phyloP scores from a whole-genome alignment of 805 yeast species.

The Hanseniaspora pseudoguilliermondii region DNA sequence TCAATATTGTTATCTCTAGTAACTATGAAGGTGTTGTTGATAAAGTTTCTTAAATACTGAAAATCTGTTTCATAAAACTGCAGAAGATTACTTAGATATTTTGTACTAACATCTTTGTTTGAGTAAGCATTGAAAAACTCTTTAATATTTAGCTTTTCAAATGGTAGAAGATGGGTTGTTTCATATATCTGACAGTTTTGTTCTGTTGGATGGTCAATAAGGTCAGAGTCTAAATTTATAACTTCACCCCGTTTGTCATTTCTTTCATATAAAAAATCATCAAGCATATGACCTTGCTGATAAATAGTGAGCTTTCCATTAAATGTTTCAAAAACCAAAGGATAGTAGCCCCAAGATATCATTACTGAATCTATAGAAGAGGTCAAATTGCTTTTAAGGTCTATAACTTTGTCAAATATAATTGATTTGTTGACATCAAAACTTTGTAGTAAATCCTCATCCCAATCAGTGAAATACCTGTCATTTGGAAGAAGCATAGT shows the following conservation, averaged over 20 bases:
- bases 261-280: not conserved
- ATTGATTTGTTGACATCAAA: slow-evolving; percentile 23
- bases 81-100: slow-evolving; percentile 3
- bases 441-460: not conserved
- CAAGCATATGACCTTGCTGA: not conserved
- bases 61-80: slow-evolving; percentile 13
- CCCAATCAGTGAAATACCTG: slow-evolving; percentile 9
- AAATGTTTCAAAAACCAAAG: slow-evolving; percentile 17
- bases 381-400: not conserved
- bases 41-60: slow-evolving; percentile 18
- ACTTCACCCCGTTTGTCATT: not conserved
- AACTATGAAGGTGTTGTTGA: slow-evolving; percentile 33
- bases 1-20: slow-evolving; percentile 34
- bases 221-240: slow-evolving; percentile 26
- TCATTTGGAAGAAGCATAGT: slow-evolving; percentile 39
- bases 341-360: slow-evolving; percentile 1
- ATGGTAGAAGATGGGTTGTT: not conserved
- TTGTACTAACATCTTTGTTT: slow-evolving; percentile 8
- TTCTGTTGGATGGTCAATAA: slow-evolving; percentile 45
- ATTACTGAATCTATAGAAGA: not conserved
- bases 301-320: slow-evolving; percentile 1
- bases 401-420: slow-evolving; percentile 28
- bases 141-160: not conserved
- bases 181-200: slow-evolving; percentile 52
- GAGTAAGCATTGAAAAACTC: not conserved